Base-by-base conservation (phyloP, 108 stramenopile species). In the Nitzschia putrida region DNA sequence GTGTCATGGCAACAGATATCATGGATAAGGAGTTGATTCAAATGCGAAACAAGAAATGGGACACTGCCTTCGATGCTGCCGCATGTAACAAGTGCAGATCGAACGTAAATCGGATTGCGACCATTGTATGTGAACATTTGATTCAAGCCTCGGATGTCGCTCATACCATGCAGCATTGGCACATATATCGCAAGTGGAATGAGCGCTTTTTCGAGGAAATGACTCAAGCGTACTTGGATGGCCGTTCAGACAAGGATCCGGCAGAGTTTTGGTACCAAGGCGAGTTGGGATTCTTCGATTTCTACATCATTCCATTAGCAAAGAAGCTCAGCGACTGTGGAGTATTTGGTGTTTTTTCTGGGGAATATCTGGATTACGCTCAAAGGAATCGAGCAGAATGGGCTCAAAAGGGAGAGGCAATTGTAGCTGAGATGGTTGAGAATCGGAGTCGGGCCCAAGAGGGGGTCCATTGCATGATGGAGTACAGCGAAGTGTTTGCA, bases 1-100 rank as follows among this genome's bases (percentile, higher is more conserved):
- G 63, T 64, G 63, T 64, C n/a, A 64, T 64, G 63, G 41, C 40
- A 18, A 64, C 63, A 22, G 63, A 64, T 24, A 24, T 64, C 14
- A 21, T 45, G 44, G 63, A 64, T 24, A 18, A 22, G 9, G 63
- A 49, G 12, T 24, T 64, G 45, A 64, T 47, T 2, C 22, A 49
- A 25, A 42, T 64, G 13, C 43, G 63, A 2, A 64, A 64, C 24
- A 44, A 49, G 18, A 42, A 44, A 49, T 64, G 63, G 63, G 44
- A 64, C 9, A 44, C n/a, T 7, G 63, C 63, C n/a, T 64, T 64
- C 7, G 29, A 34, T 34, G 29, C 29, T 34, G 59, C 34, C 11
- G 29, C 29, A 34, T 34, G 29, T 4, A 16, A 39, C 12, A 38
- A 34, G 16, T 38, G 34, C 3, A 3, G 38, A 7, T 12, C n/a